Conservation (phyloP, 2,329 filamentous ascomycete species). For the Neonectria magnoliae region DNA sequence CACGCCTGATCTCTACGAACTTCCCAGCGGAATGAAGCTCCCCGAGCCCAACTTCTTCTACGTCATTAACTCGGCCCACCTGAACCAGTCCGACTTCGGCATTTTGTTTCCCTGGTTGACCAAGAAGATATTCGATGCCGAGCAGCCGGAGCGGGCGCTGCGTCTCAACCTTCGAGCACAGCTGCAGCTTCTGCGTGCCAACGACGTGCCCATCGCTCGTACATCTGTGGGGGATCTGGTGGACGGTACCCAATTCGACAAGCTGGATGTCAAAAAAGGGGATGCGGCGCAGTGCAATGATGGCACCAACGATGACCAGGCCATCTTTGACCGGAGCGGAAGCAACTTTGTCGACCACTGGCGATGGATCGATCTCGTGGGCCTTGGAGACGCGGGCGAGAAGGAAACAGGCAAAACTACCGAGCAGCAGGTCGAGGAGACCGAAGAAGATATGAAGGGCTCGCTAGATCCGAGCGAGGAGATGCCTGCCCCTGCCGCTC, state of each 20-base stretch:
- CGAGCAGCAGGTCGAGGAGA: conserved; percentile 47
- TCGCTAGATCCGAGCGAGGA: conserved; percentile 50
- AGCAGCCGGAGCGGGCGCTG: conserved; percentile 67
- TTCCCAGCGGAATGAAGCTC: conserved; percentile 54
- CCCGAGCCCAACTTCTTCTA: conserved; percentile 77
- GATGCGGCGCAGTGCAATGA: conserved; percentile 41
- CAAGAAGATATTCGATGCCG: conserved; percentile 65
- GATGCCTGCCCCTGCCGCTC: conserved; percentile 11
- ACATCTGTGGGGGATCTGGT: conserved; percentile 62
- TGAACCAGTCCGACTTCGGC: conserved; percentile 86
- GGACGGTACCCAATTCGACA: conserved; percentile 56
- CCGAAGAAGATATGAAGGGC: conserved; percentile 48
- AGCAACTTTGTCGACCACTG: conserved; percentile 56
- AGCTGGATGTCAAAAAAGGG: conserved; percentile 42
- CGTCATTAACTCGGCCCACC: conserved; percentile 76
- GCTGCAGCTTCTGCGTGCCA: conserved; percentile 64
- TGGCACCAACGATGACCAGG: conserved; percentile 58
- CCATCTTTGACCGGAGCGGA: conserved; percentile 59
- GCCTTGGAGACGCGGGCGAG: conserved; percentile 52
- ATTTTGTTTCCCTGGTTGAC: conserved; percentile 80
- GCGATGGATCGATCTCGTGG: conserved; percentile 64
- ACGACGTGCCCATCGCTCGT: conserved; percentile 58
- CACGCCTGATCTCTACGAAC: conserved; percentile 53
- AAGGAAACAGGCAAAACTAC: conserved; percentile 44
- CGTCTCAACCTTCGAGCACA: conserved; percentile 68